phyloP scores from a whole-genome alignment of 768 basidiomycete genomes.

The Sporobolomyces pararoseus region DNA sequence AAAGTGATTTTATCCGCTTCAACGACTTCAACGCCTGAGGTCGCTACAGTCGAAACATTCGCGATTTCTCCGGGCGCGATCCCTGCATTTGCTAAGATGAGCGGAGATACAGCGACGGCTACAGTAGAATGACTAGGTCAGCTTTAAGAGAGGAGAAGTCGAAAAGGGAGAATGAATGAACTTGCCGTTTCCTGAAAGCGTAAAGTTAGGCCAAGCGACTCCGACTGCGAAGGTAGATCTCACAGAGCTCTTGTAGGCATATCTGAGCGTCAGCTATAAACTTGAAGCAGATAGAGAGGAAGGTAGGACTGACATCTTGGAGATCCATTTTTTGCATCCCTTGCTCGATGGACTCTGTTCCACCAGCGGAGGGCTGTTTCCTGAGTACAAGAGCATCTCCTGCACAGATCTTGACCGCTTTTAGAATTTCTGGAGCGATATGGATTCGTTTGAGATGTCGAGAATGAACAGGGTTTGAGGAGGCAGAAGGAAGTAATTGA shows the following conservation, averaged over 20 bases:
- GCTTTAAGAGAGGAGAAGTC: not conserved
- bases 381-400: slow-evolving; percentile 35
- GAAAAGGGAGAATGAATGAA: not conserved
- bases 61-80: slow-evolving; percentile 4
- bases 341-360: slow-evolving; percentile 14
- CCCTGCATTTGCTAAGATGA: slow-evolving; percentile 33
- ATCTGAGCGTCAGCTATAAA: not conserved
- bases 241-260: not conserved
- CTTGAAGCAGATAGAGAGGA: not conserved
- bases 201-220: slow-evolving; percentile 37
- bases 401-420: slow-evolving; percentile 38
- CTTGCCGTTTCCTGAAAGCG: slow-evolving; percentile 29
- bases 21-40: slow-evolving; percentile 24
- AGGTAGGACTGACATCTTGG: slow-evolving; percentile 2
- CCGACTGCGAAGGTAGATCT: slow-evolving; percentile 28
- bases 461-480: slow-evolving; percentile 23
- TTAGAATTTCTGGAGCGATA: slow-evolving; percentile 40
- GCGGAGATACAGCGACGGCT: slow-evolving; percentile 28
- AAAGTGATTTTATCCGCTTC: slow-evolving; percentile 34
- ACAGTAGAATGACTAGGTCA: not conserved
- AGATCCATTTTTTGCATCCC: slow-evolving; percentile 23
- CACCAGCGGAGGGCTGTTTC: not conserved
- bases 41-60: slow-evolving; percentile 30
- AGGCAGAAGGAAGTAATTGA: slow-evolving; percentile 4
- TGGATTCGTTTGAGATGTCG: slow-evolving; percentile 39